These are phyloP conservation scores for Mycena galericulata DNA, from an alignment of 768 basidiomycete genomes.

Conservation along the genomic window DNA sequence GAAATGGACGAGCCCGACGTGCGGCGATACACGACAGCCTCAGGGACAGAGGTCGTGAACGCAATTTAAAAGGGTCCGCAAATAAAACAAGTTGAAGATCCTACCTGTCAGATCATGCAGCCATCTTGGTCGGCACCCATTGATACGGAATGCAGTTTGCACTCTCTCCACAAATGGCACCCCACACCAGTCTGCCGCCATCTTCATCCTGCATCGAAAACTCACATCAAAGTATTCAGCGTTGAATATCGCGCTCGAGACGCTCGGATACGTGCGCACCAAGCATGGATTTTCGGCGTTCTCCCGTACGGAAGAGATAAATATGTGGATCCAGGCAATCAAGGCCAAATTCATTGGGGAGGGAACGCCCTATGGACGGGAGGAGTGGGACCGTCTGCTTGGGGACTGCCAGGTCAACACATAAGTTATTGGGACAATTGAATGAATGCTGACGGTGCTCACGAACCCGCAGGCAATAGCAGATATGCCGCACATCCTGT, in stretches of 20 bases:
- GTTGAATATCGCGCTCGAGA: constrained; percentile 11
- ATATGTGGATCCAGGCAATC: constrained; percentile 8
- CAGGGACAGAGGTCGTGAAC: no score
- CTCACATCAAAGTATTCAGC: not conserved
- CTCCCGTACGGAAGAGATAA: not conserved
- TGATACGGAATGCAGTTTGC: no score
- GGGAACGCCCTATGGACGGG: not conserved
- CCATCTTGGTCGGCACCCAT: no score
- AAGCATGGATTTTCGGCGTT: constrained; percentile 1
- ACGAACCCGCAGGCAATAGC: not conserved
- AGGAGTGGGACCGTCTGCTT: constrained; percentile 7
- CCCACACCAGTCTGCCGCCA: not conserved
- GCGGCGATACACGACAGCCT: no score
- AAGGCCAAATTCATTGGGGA: constrained; percentile 7
- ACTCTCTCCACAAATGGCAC: no score
- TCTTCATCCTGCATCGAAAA: not conserved
- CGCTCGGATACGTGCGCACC: constrained; percentile 7
- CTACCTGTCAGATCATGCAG: no score
- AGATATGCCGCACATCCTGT: constrained; percentile 2
- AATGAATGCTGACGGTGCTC: not conserved
- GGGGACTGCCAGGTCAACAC: not conserved
- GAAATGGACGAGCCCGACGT: no score
- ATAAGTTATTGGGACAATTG: not conserved
- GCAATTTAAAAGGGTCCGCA: no score
- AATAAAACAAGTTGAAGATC: no score